phyloP scores from a whole-genome alignment of 2,329 filamentous ascomycete genomes.

The Fusarium ambrosium region DNA sequence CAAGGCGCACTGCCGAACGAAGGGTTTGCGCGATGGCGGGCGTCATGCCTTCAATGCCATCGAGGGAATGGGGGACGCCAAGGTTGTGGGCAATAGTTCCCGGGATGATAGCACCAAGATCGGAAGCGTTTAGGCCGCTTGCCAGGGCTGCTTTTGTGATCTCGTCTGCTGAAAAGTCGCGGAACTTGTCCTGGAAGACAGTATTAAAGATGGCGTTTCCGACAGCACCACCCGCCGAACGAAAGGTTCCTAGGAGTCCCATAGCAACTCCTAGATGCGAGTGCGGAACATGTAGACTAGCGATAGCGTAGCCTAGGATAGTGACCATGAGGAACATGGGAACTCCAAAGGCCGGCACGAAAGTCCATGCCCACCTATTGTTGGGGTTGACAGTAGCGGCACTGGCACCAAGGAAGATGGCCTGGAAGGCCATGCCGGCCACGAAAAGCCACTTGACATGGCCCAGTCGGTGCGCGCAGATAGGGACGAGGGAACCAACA shows the following conservation, averaged over 20 bases:
- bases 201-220: slow-evolving; percentile 30
- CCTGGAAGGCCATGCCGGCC: slow-evolving; percentile 10
- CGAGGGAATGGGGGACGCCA: slow-evolving; percentile 2
- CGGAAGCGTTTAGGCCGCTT: background rate
- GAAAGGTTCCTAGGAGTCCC: slow-evolving; percentile 25
- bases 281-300: slow-evolving; percentile 30
- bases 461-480: slow-evolving; percentile 7
- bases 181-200: slow-evolving; percentile 23
- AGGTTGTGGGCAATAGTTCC: slow-evolving; percentile 14
- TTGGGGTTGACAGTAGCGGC: slow-evolving; percentile 33
- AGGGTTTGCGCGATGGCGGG: background rate
- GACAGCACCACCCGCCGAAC: slow-evolving; percentile 19
- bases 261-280: slow-evolving; percentile 28
- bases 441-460: slow-evolving; percentile 27
- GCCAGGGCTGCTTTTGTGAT: background rate
- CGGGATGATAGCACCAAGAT: slow-evolving; percentile 7
- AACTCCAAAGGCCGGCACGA: slow-evolving; percentile 27
- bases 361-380: slow-evolving; percentile 27
- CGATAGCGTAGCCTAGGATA: slow-evolving; percentile 21
- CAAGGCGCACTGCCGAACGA: slow-evolving; percentile 8
- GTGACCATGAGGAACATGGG: slow-evolving; percentile 28
- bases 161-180: slow-evolving; percentile 9
- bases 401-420: slow-evolving; percentile 21
- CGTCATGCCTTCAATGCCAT: slow-evolving; percentile 1
- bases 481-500: background rate